Base-by-base conservation (phyloP, 495 filamentous ascomycete species). In the Chlorociboria aeruginascens region DNA sequence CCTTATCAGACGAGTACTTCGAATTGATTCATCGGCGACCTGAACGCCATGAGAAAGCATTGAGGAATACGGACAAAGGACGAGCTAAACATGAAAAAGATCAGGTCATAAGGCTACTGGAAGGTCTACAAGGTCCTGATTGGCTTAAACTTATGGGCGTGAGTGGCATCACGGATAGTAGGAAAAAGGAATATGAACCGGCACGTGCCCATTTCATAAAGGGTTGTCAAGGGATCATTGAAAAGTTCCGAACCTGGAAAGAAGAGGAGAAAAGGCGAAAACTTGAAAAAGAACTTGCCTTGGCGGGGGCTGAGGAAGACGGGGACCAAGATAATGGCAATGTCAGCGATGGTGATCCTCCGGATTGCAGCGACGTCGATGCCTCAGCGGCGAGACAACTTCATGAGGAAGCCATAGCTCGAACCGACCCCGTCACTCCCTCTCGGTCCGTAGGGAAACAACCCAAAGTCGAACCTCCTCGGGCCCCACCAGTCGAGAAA, bases 131-230 rank as follows among this genome's bases (percentile, higher is more conserved):
- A 59, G 80, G 89, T n/a, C 82, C 79, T 33, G 92, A 96, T 59
- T 99, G 92, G 92, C 69, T 96, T 47, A 82, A 85, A 46, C 73
- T 86, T 2, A 90, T 99, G 81, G 92, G 92, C n/a, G 81, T 97
- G 38, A 85, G 77, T 42, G 84, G 85, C 9, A 77, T 89, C 17
- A 87, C 88, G 8, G 90, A 93, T 53, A 73, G 73, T 40, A 83
- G 84, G 47, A 86, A 82, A 66, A 92, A 84, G 56, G 77, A 79
- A 37, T 95, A 85, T 62, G 89, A 95, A 59, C 82, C 83, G 32
- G 89, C 93, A 48, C 77, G 89, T 29, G 72, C 81, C 42, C 78
- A 86, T 56, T 90, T 96, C 58, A 82, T 95, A 46, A 70, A 70
- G 41, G 86, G 90, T 41, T 85, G 95, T 32, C 71, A 82, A 46